Evolutionary conservation across 1,284 basidiomycete genomes (phyloP), one percentile per base, ranked within the genome.

Genomic region (Pseudozyma hubeiensis): DNA sequence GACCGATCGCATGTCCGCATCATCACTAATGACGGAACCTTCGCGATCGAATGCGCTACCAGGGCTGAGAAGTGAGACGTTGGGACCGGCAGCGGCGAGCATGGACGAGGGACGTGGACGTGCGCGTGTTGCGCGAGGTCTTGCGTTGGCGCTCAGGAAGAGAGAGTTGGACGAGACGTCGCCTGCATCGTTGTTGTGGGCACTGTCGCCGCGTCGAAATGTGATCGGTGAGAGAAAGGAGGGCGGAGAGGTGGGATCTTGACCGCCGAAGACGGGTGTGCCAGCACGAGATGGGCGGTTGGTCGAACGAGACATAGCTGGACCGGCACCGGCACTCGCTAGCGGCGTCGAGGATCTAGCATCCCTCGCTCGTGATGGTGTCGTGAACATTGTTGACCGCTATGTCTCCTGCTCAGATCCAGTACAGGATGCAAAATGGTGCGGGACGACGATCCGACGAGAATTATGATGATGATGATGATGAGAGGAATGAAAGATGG

Each of bases 41-140:
- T 73, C 70, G 13, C 64, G 53, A 8, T 73, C 64, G 51, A 50
- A 61, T 10, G 53, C 68, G 11, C 33, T 50, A 33, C 43, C 41
- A 0, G 70, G 57, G 19, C 56, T 67, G 47, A 73, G 61, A 5
- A 65, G 45, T 5, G 70, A 64, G 4, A 57, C 51, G 34, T 63
- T 73, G 30, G 64, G 63, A 6, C 56, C 61, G 1, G 56, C 11
- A 4, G 53, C 35, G 10, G 64, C 56, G 24, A 73, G 70, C 70
- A 73, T 64, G 33, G 70, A 67, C 4, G 64, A 64, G 10, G 70
- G 70, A 9, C 70, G 52, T 9, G 70, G 70, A 5, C 70, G 48
- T 4, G 64, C 56, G 13, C 70, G 52, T 5, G 60, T 50, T 0
- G 63, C 66, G 3, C 63, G 24, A 1, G 59, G 10, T 13, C 63